phyloP scores from a whole-genome alignment of 768 basidiomycete genomes.

The Pulveroboletus sp. region DNA sequence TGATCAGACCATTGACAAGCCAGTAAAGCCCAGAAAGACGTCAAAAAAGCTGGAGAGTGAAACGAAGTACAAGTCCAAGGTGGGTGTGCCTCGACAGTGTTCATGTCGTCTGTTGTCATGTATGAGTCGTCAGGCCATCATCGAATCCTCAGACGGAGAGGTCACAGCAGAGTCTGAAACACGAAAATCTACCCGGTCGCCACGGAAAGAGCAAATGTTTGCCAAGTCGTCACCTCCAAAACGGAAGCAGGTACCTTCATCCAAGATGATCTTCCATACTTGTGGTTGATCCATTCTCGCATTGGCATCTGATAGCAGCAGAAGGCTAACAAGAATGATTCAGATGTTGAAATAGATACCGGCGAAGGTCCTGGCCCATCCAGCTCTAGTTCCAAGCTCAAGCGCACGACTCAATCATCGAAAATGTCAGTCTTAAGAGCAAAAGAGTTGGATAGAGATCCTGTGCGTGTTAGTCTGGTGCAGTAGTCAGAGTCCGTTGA shows the following conservation, averaged over 20 bases:
- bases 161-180: conserved; percentile 3
- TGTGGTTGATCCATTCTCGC: background rate
- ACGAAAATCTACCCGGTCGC: conserved; percentile 1
- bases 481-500: conserved; percentile 20
- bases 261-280: background rate
- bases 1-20: conserved; percentile 4
- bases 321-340: conserved; percentile 2
- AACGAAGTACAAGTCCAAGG: conserved; percentile 25
- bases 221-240: conserved; percentile 7
- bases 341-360: conserved; percentile 11
- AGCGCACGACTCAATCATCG: background rate
- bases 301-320: background rate
- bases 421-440: conserved; percentile 5
- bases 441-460: conserved; percentile 9
- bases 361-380: conserved; percentile 9
- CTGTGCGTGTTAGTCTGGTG: conserved; percentile 13
- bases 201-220: conserved; percentile 5
- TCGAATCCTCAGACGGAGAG: conserved; percentile 30
- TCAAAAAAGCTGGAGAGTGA: conserved; percentile 20
- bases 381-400: conserved; percentile 5
- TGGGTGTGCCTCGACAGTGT: background rate
- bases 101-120: background rate
- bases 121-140: conserved; percentile 14
- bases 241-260: conserved; percentile 8
- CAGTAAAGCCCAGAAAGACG: conserved; percentile 5